These are phyloP conservation scores for Hypomyces rosellus DNA, from an alignment of 2,329 filamentous ascomycete species.

Conservation along the genomic window DNA sequence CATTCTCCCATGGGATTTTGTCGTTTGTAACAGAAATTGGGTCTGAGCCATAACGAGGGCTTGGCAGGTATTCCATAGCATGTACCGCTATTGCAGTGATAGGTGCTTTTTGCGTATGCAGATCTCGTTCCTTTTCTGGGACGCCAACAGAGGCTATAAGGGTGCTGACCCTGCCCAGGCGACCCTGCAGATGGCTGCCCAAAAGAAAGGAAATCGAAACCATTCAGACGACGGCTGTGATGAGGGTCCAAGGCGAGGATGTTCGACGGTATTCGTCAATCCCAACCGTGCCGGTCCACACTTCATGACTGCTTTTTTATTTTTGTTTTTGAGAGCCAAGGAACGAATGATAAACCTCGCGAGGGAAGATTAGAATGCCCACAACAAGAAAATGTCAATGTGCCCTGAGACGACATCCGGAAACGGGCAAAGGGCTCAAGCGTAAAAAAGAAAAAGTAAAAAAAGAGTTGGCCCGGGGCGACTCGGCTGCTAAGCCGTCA, in stretches of 20 bases:
- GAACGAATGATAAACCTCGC: neutral
- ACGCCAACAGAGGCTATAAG: too few relatives aligned
- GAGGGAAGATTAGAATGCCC: too few relatives aligned
- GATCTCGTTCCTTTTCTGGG: too few relatives aligned
- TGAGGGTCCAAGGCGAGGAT: neutral
- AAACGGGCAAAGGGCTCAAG: neutral
- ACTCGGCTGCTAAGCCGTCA: conserved; percentile 10
- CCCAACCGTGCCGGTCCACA: neutral
- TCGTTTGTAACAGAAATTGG: too few relatives aligned
- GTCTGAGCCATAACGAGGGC: too few relatives aligned
- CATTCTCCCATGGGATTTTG: too few relatives aligned
- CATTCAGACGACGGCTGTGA: neutral
- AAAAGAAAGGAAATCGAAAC: neutral
- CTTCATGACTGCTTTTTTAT: neutral
- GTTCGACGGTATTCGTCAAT: neutral
- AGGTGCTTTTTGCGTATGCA: too few relatives aligned
- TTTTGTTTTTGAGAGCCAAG: neutral
- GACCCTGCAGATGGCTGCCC: neutral
- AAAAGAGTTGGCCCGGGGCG: neutral
- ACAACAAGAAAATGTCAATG: too few relatives aligned
- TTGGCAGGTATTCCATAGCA: too few relatives aligned
- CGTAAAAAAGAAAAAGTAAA: neutral
- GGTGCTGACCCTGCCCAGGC: neutral
- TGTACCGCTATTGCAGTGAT: too few relatives aligned
- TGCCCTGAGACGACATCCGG: too few relatives aligned